Evolutionary conservation across 2,329 filamentous ascomycete species (phyloP), one percentile per base, ranked within the genome.

Genomic region (Ceratocystis papillata): DNA sequence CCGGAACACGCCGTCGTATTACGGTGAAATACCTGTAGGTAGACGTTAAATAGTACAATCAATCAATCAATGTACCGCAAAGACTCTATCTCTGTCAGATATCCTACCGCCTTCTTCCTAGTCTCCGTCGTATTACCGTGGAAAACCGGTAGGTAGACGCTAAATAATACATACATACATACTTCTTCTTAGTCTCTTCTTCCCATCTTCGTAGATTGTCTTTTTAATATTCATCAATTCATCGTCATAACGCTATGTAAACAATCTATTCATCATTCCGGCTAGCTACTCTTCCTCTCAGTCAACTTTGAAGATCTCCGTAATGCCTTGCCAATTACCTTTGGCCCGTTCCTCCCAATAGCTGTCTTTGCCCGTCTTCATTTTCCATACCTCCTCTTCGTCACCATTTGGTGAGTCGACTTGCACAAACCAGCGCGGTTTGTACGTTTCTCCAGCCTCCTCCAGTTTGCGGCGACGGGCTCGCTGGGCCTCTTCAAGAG

Each of bases 341-440:
- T 78, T 83, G 2, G 79, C 81, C 68, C 93, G 83, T 76, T 90
- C 87, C 73, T 96, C 92, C 94, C 94, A 99, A 76, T 99, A 99
- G 7, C 90, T 87, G 20, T 95, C 90, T 75, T 87, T 91, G 22
- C 91, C 90, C 2, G 79, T 79, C 77, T 87, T 94, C 69, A 96
- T 75, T 71, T 85, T 82, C 89, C 89, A 89, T 10, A 87, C 79
- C 72, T 88, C 85, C 72, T 88, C 86, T 3, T 81, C 82, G 61
- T 83, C 81, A 1, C 76, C 78, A 28, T 81, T 79, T 10, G 62
- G 53, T 17, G 63, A 53, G n/a, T 81, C 79, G 7, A 88, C 85
- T 76, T 83, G 87, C 64, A 85, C 83, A 73, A 99, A 99, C 91
- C 93, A 99, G 70, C 83, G 81, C 5, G 94, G 89, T 70, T 78